Conservation (phyloP, 2,329 filamentous ascomycete species). For the Nigrograna mackinnonii region DNA sequence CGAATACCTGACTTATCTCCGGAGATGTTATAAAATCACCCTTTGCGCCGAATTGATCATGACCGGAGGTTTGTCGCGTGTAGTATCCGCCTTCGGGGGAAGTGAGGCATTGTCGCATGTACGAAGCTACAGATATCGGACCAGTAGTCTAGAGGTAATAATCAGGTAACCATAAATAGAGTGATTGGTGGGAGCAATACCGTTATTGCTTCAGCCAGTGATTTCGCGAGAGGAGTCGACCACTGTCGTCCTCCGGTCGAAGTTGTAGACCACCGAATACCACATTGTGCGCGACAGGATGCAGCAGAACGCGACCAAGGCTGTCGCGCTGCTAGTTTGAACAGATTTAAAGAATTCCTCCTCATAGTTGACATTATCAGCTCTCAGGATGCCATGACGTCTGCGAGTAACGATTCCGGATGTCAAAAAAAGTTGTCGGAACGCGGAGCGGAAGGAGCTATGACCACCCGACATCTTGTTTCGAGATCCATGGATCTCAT, state of each 20-base stretch:
- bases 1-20: conserved; percentile 96
- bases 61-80: conserved; percentile 69
- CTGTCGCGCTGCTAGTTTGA: no score
- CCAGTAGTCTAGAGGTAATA: conserved; percentile 70
- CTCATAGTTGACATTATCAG: conserved; percentile 38
- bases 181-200: conserved; percentile 51
- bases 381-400: conserved; percentile 33
- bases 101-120: conserved; percentile 98
- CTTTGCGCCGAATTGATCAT: conserved; percentile 88
- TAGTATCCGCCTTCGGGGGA: conserved; percentile 92
- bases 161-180: conserved; percentile 7
- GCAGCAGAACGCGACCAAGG: conserved; percentile 9
- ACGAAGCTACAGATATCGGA: conserved; percentile 87
- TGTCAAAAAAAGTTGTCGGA: conserved; percentile 28
- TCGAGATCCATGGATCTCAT: neutral
- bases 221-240: conserved; percentile 91
- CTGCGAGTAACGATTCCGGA: conserved; percentile 10
- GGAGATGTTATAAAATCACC: conserved; percentile 97
- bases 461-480: conserved; percentile 22
- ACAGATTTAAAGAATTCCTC: conserved; percentile 26
- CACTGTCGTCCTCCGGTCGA: conserved; percentile 59
- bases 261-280: conserved; percentile 41
- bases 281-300: conserved; percentile 11
- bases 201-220: conserved; percentile 82
- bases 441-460: conserved; percentile 19